Conservation (phyloP, 2,329 filamentous ascomycete species). For the Rutstroemia sp. region DNA sequence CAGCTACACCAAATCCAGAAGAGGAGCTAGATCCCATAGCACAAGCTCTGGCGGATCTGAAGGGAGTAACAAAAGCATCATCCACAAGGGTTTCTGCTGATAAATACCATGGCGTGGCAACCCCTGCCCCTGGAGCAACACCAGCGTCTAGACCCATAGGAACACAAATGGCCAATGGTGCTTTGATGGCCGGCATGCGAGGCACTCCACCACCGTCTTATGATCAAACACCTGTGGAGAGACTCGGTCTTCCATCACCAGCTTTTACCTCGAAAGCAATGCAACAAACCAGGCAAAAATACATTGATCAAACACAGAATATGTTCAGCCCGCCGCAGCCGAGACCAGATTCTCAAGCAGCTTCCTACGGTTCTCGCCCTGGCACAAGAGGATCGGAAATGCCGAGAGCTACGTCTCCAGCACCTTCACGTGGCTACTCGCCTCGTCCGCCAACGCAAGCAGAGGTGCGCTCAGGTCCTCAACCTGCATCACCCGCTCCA, state of each 20-base stretch:
- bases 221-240: conserved; percentile 58
- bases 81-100: conserved; percentile 87
- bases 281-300: conserved; percentile 90
- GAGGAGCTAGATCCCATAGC: conserved; percentile 84
- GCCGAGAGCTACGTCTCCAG: conserved; percentile 58
- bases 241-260: conserved; percentile 81
- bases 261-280: conserved; percentile 91
- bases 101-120: conserved; percentile 86
- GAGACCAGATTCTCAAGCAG: conserved; percentile 25
- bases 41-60: conserved; percentile 83
- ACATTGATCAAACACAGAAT: conserved; percentile 71
- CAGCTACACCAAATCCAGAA: conserved; percentile 30
- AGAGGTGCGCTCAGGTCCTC: conserved; percentile 37
- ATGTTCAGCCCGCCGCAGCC: conserved; percentile 50
- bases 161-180: conserved; percentile 32
- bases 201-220: conserved; percentile 85
- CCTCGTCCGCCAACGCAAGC: conserved; percentile 51
- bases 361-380: conserved; percentile 40
- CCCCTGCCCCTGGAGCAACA: conserved; percentile 55
- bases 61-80: conserved; percentile 76
- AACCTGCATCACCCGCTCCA: conserved; percentile 57
- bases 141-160: conserved; percentile 38
- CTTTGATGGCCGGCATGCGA: conserved; percentile 50
- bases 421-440: conserved; percentile 54
- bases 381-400: conserved; percentile 52